phyloP scores from a whole-genome alignment of 2,329 filamentous ascomycete genomes.

The Lachnellula arida region DNA sequence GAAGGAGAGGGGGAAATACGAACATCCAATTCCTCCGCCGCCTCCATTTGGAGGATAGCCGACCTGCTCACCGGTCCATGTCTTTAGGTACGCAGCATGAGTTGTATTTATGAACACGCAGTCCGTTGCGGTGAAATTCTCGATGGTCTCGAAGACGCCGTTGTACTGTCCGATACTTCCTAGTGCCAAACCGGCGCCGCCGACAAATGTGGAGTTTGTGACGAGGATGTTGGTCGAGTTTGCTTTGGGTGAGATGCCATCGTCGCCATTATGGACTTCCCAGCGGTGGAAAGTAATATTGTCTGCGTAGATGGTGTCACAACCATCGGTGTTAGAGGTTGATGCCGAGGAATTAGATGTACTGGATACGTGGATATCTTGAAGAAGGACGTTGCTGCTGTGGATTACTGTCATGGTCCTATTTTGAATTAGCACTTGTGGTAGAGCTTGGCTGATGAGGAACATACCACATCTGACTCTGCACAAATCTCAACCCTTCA shows the following conservation, averaged over 20 bases:
- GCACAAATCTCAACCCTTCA: slow-evolving; percentile 45
- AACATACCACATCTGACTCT: slow-evolving; percentile 54
- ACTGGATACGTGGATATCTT: slow-evolving; percentile 50
- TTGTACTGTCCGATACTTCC: slow-evolving; percentile 54
- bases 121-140: slow-evolving; percentile 45
- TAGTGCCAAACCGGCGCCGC: slow-evolving; percentile 49
- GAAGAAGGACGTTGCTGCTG: slow-evolving; percentile 41
- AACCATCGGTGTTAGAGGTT: slow-evolving; percentile 36
- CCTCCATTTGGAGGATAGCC: slow-evolving; percentile 54
- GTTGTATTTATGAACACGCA: slow-evolving; percentile 41
- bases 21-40: slow-evolving; percentile 47
- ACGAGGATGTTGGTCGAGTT: slow-evolving; percentile 52
- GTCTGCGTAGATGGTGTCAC: slow-evolving; percentile 48
- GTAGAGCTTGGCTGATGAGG: neutral
- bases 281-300: slow-evolving; percentile 47
- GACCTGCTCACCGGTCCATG: slow-evolving; percentile 48
- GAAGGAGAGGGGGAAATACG: no score
- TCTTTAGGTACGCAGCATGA: slow-evolving; percentile 50
- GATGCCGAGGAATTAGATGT: slow-evolving; percentile 28
- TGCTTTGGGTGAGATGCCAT: slow-evolving; percentile 49
- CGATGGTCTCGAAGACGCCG: slow-evolving; percentile 43
- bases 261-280: slow-evolving; percentile 48
- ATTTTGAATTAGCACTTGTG: neutral
- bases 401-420: slow-evolving; percentile 39
- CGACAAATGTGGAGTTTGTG: slow-evolving; percentile 43